These are phyloP conservation scores for Pyrenochaeta sp. DNA, from an alignment of 2,329 filamentous ascomycete genomes.

Conservation along the genomic window DNA sequence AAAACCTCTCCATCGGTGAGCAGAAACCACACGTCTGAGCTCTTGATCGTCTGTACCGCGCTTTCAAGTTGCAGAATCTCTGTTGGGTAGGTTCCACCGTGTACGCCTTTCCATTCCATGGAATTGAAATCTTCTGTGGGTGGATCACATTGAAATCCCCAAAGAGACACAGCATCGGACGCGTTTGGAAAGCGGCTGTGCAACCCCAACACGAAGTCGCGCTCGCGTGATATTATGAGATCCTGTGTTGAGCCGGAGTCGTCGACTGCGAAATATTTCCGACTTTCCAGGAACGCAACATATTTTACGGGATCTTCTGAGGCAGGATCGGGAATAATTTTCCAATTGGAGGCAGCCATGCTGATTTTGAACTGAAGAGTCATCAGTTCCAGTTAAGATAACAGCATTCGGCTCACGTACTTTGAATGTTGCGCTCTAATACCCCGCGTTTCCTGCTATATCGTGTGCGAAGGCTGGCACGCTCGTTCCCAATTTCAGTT, in stretches of 20 bases:
- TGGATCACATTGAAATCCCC: conserved; percentile 28
- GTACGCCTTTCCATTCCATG: conserved; percentile 19
- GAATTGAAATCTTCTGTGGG: conserved; percentile 14
- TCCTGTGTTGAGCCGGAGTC: conserved; percentile 38
- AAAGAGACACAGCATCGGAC: conserved; percentile 24
- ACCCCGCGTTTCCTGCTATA: no score
- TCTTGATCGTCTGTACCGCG: conserved; percentile 24
- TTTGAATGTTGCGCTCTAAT: no score
- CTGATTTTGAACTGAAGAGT: neutral
- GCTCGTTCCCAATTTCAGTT: no score
- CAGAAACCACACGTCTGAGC: conserved; percentile 41
- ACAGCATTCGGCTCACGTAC: no score
- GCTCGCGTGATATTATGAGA: conserved; percentile 23
- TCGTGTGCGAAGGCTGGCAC: no score
- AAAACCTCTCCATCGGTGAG: conserved; percentile 42
- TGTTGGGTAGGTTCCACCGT: conserved; percentile 26
- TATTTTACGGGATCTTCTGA: conserved; percentile 14
- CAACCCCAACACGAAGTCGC: conserved; percentile 24
- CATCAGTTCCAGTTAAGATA: no score
- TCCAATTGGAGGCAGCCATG: conserved; percentile 28
- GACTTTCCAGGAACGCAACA: conserved; percentile 17
- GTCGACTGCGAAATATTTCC: conserved; percentile 44
- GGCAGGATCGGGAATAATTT: conserved; percentile 12
- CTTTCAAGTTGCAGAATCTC: conserved; percentile 26
- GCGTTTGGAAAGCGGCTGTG: conserved; percentile 9